These are phyloP conservation scores for Leccinum subrobustum DNA, from an alignment of 1,284 basidiomycete species.

Conservation along the genomic window DNA sequence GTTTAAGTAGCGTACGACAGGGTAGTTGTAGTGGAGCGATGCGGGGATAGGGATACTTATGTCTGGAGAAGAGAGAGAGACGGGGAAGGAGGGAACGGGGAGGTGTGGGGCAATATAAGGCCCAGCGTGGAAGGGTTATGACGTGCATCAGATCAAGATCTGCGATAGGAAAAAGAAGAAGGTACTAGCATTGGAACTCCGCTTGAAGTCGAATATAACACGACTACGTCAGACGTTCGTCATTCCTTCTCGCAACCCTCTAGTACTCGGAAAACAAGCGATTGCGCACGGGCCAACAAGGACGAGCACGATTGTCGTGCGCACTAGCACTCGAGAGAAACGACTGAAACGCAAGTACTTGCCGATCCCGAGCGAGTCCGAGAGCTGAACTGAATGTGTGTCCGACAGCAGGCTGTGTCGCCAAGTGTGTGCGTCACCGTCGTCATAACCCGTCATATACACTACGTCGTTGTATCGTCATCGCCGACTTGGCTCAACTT, in stretches of 20 bases:
- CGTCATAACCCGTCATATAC: background rate
- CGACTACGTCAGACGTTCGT: slow-evolving; percentile 42
- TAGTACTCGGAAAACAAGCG: slow-evolving; percentile 22
- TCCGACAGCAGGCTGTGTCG: slow-evolving; percentile 25
- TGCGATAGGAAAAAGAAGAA: slow-evolving; percentile 32
- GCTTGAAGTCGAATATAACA: slow-evolving; percentile 40
- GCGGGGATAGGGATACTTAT: background rate
- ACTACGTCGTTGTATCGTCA: slow-evolving; percentile 10
- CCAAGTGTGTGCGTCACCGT: slow-evolving; percentile 20
- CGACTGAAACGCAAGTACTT: slow-evolving; percentile 26
- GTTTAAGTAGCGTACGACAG: background rate
- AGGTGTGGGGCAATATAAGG: slow-evolving; percentile 25
- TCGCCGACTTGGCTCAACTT: background rate
- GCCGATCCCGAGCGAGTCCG: slow-evolving; percentile 26
- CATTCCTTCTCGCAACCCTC: slow-evolving; percentile 36
- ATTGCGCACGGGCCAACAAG: slow-evolving; percentile 34
- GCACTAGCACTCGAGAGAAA: slow-evolving; percentile 1
- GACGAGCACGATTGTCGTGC: slow-evolving; percentile 15
- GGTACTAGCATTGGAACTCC: slow-evolving; percentile 30
- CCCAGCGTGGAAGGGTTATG: slow-evolving; percentile 25
- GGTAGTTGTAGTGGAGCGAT: background rate
- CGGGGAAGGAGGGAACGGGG: background rate
- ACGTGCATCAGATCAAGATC: slow-evolving; percentile 38
- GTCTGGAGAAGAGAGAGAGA: background rate
- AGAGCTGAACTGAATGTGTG: slow-evolving; percentile 24